Evolutionary conservation across 352 stramenopile species (phyloP), one percentile per base, ranked within the genome.

Genomic region (Phytophthora foliorum): DNA sequence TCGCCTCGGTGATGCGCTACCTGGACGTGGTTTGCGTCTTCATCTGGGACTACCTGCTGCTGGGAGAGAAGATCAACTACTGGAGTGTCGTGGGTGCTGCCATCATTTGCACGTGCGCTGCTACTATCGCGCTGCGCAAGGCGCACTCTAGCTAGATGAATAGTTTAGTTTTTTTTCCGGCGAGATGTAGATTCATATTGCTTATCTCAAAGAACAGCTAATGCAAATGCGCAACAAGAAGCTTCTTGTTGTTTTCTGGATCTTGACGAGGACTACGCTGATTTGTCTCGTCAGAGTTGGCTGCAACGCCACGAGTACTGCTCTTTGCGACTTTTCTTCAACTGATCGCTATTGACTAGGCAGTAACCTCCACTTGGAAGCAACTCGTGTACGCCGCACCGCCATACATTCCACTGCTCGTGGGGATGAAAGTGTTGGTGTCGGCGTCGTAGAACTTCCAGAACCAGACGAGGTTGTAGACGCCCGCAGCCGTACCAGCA

Each of bases 1-100:
- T 93, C 29, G 88, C 88, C 14, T 93, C 84, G 14, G 82, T 94
- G 54, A 93, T 94, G 88, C 88, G 88, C 32, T 93, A 93, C 64
- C 49, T 94, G 24, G 88, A 94, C 54, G 86, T 95, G 8, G 86
- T 94, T n/a, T 94, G 77, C 62, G 83, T 93, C 7, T 95, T 95
- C 63, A 74, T 95, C 48, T 94, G 85, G 83, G 86, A 95, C 63
- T 74, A 74, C 16, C 27, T 90, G 41, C 56, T 93, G 21, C 72
- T 93, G 0, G 62, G 76, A 10, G 86, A 94, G 59, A 56, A 72
- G 13, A 91, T 95, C 52, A 92, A 88, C 69, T 72, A 80, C 67
- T 92, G 84, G 78, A 93, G 85, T 67, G 49, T 93, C 31, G 67
- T 93, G 31, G 88, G 88, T 21, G 88, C 84, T 1, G 55, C 60